Evolutionary conservation across 805 yeast species (phyloP).

Genomic region (Metahyphopichia silvanorum): DNA sequence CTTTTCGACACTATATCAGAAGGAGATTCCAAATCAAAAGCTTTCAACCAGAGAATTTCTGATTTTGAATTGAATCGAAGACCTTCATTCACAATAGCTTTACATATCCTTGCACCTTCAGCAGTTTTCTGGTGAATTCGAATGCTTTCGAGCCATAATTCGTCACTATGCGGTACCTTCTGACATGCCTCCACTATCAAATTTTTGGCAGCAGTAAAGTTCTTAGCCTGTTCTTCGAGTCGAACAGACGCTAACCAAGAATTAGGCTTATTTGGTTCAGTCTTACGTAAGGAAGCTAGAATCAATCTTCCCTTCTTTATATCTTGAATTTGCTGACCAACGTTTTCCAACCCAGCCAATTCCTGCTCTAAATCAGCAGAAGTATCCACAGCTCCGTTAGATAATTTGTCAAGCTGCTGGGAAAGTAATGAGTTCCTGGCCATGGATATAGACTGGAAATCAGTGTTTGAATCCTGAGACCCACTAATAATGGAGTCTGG

Average conservation of each 20-base stretch:
- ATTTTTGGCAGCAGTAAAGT: slow-evolving; percentile 52
- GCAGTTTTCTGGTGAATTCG: slow-evolving; percentile 51
- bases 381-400: slow-evolving; percentile 24
- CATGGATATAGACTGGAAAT: slow-evolving; percentile 54
- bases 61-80: slow-evolving; percentile 55
- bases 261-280: slow-evolving; percentile 69
- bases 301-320: slow-evolving; percentile 55
- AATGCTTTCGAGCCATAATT: slow-evolving; percentile 80
- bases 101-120: slow-evolving; percentile 43
- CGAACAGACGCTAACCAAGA: slow-evolving; percentile 89
- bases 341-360: slow-evolving; percentile 17
- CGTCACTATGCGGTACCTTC: slow-evolving; percentile 61
- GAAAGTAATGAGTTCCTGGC: slow-evolving; percentile 62
- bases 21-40: slow-evolving; percentile 56
- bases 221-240: slow-evolving; percentile 64
- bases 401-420: slow-evolving; percentile 45
- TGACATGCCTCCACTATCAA: slow-evolving; percentile 74
- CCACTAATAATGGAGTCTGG: slow-evolving; percentile 64
- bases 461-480: slow-evolving; percentile 21
- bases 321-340: slow-evolving; percentile 30
- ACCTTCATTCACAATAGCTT: slow-evolving; percentile 62
- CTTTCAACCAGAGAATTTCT: slow-evolving; percentile 69
- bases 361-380: slow-evolving; percentile 35
- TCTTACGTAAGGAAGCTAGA: slow-evolving; percentile 62
- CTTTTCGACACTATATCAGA: slow-evolving; percentile 49